Conservation (phyloP, 305 asterid genomes). For the Petunia hybrid region DNA sequence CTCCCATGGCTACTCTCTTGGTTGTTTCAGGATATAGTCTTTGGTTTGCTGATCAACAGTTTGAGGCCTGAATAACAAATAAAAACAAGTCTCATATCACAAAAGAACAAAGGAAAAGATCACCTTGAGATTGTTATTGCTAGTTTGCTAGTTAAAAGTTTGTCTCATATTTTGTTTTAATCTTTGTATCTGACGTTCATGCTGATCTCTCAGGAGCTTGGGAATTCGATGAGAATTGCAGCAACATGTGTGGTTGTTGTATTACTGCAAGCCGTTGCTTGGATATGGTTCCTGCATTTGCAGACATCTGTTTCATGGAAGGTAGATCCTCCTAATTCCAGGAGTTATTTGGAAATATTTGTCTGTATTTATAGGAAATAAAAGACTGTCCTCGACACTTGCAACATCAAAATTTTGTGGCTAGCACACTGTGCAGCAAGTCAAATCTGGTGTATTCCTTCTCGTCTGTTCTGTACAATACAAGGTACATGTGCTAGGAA, state of each 20-base stretch:
- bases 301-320: constrained; percentile 10
- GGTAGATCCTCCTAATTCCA: constrained; percentile 15
- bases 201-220: constrained; percentile 24
- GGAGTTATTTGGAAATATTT: constrained; percentile 15
- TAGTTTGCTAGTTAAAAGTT: not conserved
- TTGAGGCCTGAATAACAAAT: not conserved
- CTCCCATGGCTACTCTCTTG: not conserved
- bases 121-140: not conserved
- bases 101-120: not conserved
- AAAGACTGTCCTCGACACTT: constrained; percentile 22
- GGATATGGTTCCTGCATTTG: not conserved
- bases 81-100: not conserved
- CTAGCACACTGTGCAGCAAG: constrained; percentile 24
- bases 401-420: constrained; percentile 6
- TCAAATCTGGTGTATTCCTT: constrained; percentile 14
- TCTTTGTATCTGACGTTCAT: constrained; percentile 4
- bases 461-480: constrained; percentile 17
- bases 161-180: not conserved
- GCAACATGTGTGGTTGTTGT: not conserved
- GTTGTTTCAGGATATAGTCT: not conserved
- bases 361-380: constrained; percentile 24
- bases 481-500: constrained; percentile 27
- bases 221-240: constrained; percentile 25
- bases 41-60: not conserved
- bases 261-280: constrained; percentile 24